Evolutionary conservation across 208 protist species (phyloP).

Genomic region (Trypanosoma brucei): DNA sequence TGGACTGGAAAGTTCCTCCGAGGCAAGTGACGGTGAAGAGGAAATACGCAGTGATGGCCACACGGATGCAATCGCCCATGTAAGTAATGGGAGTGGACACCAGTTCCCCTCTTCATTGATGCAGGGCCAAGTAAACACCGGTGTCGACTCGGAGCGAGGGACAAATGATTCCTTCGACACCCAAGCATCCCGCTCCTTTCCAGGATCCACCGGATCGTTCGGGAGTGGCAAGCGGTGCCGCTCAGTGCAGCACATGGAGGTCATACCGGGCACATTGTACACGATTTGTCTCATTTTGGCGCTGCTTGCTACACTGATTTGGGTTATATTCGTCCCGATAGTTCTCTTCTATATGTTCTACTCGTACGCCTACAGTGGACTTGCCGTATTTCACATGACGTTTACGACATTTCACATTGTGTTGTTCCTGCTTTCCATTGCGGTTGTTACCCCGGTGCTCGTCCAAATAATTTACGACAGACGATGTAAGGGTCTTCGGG

Average conservation of each 20-base stretch:
- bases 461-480: background rate
- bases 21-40: background rate
- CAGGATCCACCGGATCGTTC: too few species aligned
- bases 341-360: slow-evolving; percentile 34
- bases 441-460: slow-evolving; percentile 52
- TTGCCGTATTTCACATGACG: slow-evolving; percentile 20
- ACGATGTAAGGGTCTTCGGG: slow-evolving; percentile 1
- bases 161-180: too few species aligned
- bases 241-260: background rate
- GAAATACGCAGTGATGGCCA: too few species aligned
- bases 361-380: slow-evolving; percentile 40
- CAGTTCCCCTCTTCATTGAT: too few species aligned
- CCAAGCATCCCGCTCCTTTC: too few species aligned
- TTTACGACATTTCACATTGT: slow-evolving; percentile 32
- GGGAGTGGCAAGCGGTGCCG: too few species aligned
- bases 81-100: too few species aligned
- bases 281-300: slow-evolving; percentile 13
- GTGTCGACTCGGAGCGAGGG: too few species aligned
- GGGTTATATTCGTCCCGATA: slow-evolving; percentile 45
- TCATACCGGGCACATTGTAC: slow-evolving; percentile 9
- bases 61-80: too few species aligned
- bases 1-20: background rate
- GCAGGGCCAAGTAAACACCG: too few species aligned
- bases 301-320: slow-evolving; percentile 32
- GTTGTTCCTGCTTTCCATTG: slow-evolving; percentile 29